Percentiles rank a stretch among this genome's conserved stretches.
Evolutionary conservation across 257 asterid genomes (phyloP).

Genomic region (Fraxinus pennsylvanica): DNA sequence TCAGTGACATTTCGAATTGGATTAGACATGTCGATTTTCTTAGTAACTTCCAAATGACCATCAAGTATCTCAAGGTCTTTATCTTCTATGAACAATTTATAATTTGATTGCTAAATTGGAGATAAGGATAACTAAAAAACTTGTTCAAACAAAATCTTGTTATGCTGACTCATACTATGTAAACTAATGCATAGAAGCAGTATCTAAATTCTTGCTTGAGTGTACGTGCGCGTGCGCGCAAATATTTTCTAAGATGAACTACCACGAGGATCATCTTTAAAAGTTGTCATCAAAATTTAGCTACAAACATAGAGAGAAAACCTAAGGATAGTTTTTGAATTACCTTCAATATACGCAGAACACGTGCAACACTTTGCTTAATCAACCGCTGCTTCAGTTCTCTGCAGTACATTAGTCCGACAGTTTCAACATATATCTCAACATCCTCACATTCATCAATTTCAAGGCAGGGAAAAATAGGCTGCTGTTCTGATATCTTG

Average conservation of each 20-base stretch:
- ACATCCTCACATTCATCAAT: slow-evolving; percentile 90
- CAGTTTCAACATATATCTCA: slow-evolving; percentile 86
- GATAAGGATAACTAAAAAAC: neutral
- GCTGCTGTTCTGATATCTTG: slow-evolving; percentile 56
- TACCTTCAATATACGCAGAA: slow-evolving; percentile 88
- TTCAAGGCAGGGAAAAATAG: slow-evolving; percentile 72
- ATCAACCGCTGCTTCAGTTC: slow-evolving; percentile 84
- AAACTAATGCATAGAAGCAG: neutral
- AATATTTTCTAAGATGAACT: neutral
- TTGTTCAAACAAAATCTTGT: neutral
- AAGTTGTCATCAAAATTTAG: neutral
- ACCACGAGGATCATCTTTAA: slow-evolving; percentile 1
- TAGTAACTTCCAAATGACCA: neutral
- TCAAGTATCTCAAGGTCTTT: neutral
- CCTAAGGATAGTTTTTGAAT: neutral
- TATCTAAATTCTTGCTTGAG: neutral
- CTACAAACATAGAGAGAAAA: neutral
- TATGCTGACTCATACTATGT: neutral
- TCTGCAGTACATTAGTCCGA: slow-evolving; percentile 90
- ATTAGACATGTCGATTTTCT: neutral
- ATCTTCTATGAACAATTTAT: neutral
- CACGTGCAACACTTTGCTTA: slow-evolving; percentile 83
- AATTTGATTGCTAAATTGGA: neutral
- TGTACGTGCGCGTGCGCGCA: too few relatives aligned
- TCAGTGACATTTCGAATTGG: neutral